A percentile compares a stretch with the other conserved stretches of the same genome.
These are phyloP conservation scores for Thielaviopsis ethacetica DNA, from an alignment of 2,329 filamentous ascomycete genomes.

Conservation along the genomic window DNA sequence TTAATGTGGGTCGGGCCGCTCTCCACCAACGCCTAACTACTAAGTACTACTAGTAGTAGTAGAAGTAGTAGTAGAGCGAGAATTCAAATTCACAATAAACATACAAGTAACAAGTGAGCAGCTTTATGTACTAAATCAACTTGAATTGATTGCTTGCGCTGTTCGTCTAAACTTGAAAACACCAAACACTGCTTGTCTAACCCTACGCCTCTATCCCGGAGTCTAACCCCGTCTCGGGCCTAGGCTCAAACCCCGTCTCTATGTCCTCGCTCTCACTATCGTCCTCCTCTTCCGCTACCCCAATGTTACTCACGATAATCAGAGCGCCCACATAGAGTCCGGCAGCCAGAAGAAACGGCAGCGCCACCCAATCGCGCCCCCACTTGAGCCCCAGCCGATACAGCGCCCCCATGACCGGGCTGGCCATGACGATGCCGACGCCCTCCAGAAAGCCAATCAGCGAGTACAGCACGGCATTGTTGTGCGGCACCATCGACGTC, in stretches of 20 bases:
- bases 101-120: too few species aligned
- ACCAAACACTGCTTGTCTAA: too few species aligned
- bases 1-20: neutral
- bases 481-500: conserved; percentile 12
- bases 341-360: conserved; percentile 12
- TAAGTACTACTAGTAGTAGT: too few species aligned
- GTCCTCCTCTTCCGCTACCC: neutral
- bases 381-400: conserved; percentile 11
- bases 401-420: conserved; percentile 13
- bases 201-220: too few species aligned
- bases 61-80: too few species aligned
- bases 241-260: neutral
- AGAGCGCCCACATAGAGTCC: conserved; percentile 9
- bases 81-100: too few species aligned
- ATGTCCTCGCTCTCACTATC: neutral
- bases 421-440: conserved; percentile 12
- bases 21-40: neutral
- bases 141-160: too few species aligned
- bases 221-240: too few species aligned
- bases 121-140: too few species aligned
- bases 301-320: conserved; percentile 10
- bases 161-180: too few species aligned
- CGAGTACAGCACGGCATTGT: conserved; percentile 13
- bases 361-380: conserved; percentile 11
- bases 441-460: conserved; percentile 13